Base-by-base conservation (phyloP, 257 asterid genomes). In the Datura wrightii region DNA sequence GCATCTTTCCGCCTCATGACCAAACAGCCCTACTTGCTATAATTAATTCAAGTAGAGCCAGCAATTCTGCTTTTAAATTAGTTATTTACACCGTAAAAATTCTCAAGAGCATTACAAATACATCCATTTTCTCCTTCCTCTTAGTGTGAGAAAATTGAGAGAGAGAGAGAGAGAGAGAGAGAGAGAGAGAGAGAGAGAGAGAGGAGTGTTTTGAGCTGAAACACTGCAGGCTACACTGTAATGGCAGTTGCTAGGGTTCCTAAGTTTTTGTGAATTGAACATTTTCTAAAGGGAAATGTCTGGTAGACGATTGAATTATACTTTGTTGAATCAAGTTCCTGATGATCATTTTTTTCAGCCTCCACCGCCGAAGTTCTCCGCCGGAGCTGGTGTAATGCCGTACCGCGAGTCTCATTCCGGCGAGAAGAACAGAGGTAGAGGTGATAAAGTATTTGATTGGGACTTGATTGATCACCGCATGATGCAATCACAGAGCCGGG, bases 281-380 rank as follows among this genome's bases (percentile, higher is more conserved):
- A 8, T 62, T 59, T 83, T 89, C 90, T 31, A 3, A 13, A 39
- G 11, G 74, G 98, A 93, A 76, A 94, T 96, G 98, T 92, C 92
- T 44, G 93, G 90, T 58, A 87, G 95, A 63, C 92, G 98, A 89
- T 93, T 97, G 74, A 91, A 90, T 91, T 96, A 96, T 86, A 85
- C 93, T 85, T 80, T 92, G 56, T 79, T 96, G 58, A 92, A 87
- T 86, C 97, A 93, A 88, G 85, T 76, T 84, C 96, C 97, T n/a
- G 52, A 69, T 69, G 98, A 94, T 31, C 90, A 84, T 7, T 46
- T 81, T 3, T 83, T 89, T 72, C 93, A 87, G 19, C 87, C 86
- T 14, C 87, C 86, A 88, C 94, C 86, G 87, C 70, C 89, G 54
- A 92, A 88, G 72, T 87, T 90, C 46, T 6, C 94, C 78, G 86